Base-by-base conservation (phyloP, 176 grass and related monocot species). In the Carex kokanica region DNA sequence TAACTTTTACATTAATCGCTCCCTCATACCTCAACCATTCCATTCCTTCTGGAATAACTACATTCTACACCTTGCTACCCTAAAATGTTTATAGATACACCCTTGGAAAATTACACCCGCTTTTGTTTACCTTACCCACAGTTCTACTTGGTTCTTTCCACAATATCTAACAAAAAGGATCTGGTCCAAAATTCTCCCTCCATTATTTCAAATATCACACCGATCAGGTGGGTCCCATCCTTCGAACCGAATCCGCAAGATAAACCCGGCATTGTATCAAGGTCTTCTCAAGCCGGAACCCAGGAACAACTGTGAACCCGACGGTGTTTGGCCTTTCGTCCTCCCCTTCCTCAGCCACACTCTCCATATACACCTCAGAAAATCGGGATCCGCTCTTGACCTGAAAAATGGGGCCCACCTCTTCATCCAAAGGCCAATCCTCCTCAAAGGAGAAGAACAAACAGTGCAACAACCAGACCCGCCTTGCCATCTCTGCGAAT, bases 301-400 rank as follows among this genome's bases (percentile, higher is more conserved):
- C 92, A 7, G 95, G 95, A 82, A 91, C 74, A 18, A 94, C 92
- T 31, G 92, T 98, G 82, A 98, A 98, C 71, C 90, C 95, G 2
- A 98, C 92, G 1, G 41, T 78, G 59, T 52, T 43, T 5, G 49
- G 45, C 29, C 61, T 45, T 20, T 84, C 60, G 41, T 93, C 89
- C 10, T 49, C 70, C 15, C 84, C 87, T 7, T 17, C 60, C 79
- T 89, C 86, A 14, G 51, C 83, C 32, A 91, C 86, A 75, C 86
- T 95, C 83, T 95, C 96, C 96, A 95, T 98, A 88, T 95, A 95
- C 36, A 98, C 91, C 82, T 94, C 90, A 3, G 92, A 91, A 90
- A 94, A 94, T 14, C 92, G 73, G 15, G 80, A 34, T 14, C 90
- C 92, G 0, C 53, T 20, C 67, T 85, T 87, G 63, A 92, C 90